Evolutionary conservation across 106 monocot species (phyloP).

Genomic region (Apostasia ramifera): DNA sequence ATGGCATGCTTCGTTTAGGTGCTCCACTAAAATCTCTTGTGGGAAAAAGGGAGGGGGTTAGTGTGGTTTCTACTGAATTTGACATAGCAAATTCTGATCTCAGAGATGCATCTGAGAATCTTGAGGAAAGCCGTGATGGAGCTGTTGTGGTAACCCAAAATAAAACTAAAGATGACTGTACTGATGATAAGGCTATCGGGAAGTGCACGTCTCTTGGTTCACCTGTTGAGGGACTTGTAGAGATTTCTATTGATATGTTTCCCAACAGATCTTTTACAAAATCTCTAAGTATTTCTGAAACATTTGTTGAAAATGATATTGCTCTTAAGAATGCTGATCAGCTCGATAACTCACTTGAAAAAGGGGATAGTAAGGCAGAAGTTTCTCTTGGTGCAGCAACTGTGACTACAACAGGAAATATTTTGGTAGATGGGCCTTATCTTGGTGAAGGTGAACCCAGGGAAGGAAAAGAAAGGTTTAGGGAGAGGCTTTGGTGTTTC

Average conservation of each 20-base stretch:
- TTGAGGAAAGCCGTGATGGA: constrained; percentile 9
- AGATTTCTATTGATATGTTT: background rate
- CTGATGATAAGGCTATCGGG: constrained; percentile 1
- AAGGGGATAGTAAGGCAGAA: constrained; percentile 3
- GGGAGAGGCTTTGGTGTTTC: constrained; percentile 96
- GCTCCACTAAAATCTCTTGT: constrained; percentile 18
- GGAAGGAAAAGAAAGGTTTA: constrained; percentile 94
- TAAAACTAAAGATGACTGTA: constrained; percentile 15
- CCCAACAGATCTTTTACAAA: constrained; percentile 11
- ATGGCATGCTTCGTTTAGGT: constrained; percentile 19
- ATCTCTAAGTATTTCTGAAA: constrained; percentile 10
- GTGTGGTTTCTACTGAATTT: constrained; percentile 22
- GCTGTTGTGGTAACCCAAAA: background rate
- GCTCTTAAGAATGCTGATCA: background rate
- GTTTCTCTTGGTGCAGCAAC: constrained; percentile 13
- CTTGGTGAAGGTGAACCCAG: constrained; percentile 35
- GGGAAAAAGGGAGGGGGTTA: constrained; percentile 21
- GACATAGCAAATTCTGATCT: constrained; percentile 1
- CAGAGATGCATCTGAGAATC: constrained; percentile 14
- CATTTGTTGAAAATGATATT: constrained; percentile 7
- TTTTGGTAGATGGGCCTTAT: constrained; percentile 20
- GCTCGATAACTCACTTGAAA: constrained; percentile 7
- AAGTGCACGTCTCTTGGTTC: background rate
- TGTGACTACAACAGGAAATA: constrained; percentile 12
- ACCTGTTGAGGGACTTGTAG: constrained; percentile 7